Evolutionary conservation across 2,329 filamentous ascomycete species (phyloP), one percentile per base, ranked within the genome.

Genomic region (Penicillium sp.): DNA sequence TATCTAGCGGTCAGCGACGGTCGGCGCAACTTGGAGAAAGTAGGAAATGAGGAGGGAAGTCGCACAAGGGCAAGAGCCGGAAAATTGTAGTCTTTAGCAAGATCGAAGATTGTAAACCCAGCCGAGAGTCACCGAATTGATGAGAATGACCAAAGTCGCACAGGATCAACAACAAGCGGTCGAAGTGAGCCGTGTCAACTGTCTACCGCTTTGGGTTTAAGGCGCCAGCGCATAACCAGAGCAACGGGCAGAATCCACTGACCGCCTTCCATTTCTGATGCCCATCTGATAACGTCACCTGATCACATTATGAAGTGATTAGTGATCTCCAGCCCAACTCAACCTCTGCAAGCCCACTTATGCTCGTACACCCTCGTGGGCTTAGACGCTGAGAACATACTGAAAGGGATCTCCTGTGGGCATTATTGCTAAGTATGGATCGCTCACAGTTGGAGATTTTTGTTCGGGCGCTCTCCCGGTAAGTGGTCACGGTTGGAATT

Each of bases 381-480:
- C 31, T n/a, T 42, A 17, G 15, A 11, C 25, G 38, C 25, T 17
- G 22, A 34, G 11, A 39, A 51, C 17, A 37, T 25, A 20, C 12
- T 35, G 17, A 35, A 10, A 8, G 7, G 1, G 35, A 28, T 4
- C 10, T 37, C 42, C 34, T 34, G 3, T 22, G 31, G 12, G 38
- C 2, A 47, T 6, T 15, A 14, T 10, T 20, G 10, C 14, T 7
- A 28, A 22, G 6, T 8, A 68, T 67, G 63, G 34, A 39, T 45
- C 49, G 17, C n/a, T 65, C 72, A 7, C 72, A 76, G 58, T 56
- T 68, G 17, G 72, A 75, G 63, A 62, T 72, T 47, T 76, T 81
- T 57, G 64, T 76, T 39, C 75, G 66, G 60, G 76, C 75, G 17
- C 60, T 80, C 42, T 81, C 79, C 35, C 77, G 77, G 78, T 80